These are phyloP conservation scores for Coemansia sp. DNA, from an alignment of 192 early-diverging fungal genomes.

Conservation along the genomic window DNA sequence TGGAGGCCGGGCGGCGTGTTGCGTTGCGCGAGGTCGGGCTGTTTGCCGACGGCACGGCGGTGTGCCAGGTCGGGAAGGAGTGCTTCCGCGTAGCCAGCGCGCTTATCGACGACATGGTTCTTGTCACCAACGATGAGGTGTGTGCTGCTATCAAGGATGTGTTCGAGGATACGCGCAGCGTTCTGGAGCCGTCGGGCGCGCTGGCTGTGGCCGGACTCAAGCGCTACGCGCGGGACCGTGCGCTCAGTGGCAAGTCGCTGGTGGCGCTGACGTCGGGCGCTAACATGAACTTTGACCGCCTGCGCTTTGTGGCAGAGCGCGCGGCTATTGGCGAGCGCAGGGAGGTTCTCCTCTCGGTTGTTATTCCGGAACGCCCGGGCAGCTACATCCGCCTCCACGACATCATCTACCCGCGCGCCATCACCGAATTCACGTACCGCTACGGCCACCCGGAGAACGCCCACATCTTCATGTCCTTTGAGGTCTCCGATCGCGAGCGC, in stretches of 20 bases:
- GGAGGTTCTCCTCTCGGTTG: conserved; percentile 88
- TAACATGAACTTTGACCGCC: conserved; percentile 98
- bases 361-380: conserved; percentile 92
- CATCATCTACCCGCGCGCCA: conserved; percentile 76
- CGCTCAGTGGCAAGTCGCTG: conserved; percentile 58
- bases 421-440: conserved; percentile 90
- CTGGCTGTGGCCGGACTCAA: conserved; percentile 86
- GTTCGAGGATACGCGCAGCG: conserved; percentile 90
- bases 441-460: conserved; percentile 76
- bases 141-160: conserved; percentile 91
- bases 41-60: conserved; percentile 98
- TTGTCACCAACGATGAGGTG: conserved; percentile 94
- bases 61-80: conserved; percentile 87
- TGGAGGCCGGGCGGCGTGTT: conserved; percentile 67
- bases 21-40: conserved; percentile 81
- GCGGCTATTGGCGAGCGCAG: conserved; percentile 90
- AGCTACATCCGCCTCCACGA: conserved; percentile 81
- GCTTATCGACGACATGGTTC: conserved; percentile 88
- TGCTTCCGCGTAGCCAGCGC: conserved; percentile 77
- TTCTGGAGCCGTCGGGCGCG: conserved; percentile 96
- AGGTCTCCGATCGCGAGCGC: conserved; percentile 65
- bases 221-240: conserved; percentile 67
- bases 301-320: conserved; percentile 97
- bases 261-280: conserved; percentile 89
- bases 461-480: conserved; percentile 89